These are phyloP conservation scores for Themeda triandra DNA, from an alignment of 176 grass and related monocot species.

Conservation along the genomic window DNA sequence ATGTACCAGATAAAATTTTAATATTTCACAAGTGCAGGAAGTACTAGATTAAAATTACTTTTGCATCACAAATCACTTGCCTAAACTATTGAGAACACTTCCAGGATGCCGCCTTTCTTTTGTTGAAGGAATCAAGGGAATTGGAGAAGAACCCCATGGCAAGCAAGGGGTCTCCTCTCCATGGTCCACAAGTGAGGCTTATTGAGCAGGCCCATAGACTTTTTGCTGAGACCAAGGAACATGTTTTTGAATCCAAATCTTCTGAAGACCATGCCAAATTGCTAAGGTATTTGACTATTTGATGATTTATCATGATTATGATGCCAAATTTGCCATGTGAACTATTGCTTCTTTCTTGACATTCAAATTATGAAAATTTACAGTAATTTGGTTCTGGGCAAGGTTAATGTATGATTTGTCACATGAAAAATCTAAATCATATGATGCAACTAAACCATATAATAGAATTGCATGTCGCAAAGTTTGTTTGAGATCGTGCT, in stretches of 20 bases:
- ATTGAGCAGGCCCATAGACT: conserved; percentile 87
- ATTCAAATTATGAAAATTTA: not conserved
- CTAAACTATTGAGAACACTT: conserved; percentile 35
- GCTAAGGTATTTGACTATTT: conserved; percentile 61
- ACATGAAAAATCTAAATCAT: conserved; percentile 3
- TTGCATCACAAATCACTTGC: not conserved
- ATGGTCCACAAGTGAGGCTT: conserved; percentile 73
- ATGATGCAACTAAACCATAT: conserved; percentile 2
- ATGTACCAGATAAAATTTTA: conserved; percentile 7
- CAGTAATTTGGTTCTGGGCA: not conserved
- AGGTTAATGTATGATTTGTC: not conserved
- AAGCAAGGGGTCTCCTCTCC: conserved; percentile 88
- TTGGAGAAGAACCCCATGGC: conserved; percentile 87
- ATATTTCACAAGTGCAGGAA: not conserved
- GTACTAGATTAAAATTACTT: not conserved
- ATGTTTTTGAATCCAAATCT: conserved; percentile 81
- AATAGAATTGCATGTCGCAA: not conserved
- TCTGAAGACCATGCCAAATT: conserved; percentile 92
- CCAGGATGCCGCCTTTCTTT: conserved; percentile 93
- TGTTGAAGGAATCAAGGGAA: conserved; percentile 92
- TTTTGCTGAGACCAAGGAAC: conserved; percentile 93
- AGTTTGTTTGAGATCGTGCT: not conserved
- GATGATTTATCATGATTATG: not conserved
- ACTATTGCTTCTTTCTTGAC: conserved; percentile 9
- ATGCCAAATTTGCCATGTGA: conserved; percentile 14